Evolutionary conservation across 2,329 filamentous ascomycete genomes (phyloP).

Genomic region (Fusarium pilosicola): DNA sequence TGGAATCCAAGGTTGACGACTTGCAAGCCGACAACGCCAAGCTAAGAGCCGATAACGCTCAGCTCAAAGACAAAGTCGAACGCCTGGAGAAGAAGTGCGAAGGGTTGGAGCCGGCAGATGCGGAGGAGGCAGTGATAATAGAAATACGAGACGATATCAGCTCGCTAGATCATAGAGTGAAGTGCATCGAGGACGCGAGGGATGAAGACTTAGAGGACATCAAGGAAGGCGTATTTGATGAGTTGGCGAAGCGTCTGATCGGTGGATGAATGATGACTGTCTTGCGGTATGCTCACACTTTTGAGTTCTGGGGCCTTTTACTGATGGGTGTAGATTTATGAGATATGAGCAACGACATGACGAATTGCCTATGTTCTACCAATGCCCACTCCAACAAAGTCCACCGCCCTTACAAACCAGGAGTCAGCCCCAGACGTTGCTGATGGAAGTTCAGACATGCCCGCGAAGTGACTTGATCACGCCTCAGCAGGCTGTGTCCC

Average conservation of each 20-base stretch:
- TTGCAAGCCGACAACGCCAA: slow-evolving; percentile 1
- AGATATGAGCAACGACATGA: neutral
- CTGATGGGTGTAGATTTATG: neutral
- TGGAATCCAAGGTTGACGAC: slow-evolving; percentile 9
- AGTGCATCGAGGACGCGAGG: neutral
- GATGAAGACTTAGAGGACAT: slow-evolving; percentile 1
- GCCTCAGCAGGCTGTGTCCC: neutral
- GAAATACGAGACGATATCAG: slow-evolving; percentile 16
- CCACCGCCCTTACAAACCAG: too few relatives aligned
- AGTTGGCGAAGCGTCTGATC: slow-evolving; percentile 5
- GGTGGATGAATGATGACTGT: neutral
- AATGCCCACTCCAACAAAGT: neutral
- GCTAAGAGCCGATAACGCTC: neutral
- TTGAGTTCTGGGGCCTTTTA: neutral
- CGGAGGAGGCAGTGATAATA: slow-evolving; percentile 4
- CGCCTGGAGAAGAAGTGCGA: slow-evolving; percentile 3
- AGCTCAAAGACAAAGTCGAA: neutral
- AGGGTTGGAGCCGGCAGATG: neutral
- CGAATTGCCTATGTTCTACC: neutral
- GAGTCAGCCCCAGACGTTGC: neutral
- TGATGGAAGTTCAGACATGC: neutral
- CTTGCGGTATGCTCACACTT: neutral
- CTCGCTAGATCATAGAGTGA: slow-evolving; percentile 2
- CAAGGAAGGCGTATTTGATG: slow-evolving; percentile 15
- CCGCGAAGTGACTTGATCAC: neutral